These are phyloP conservation scores for Penicillium frequentans DNA, from an alignment of 2,329 filamentous ascomycete species.

Conservation along the genomic window DNA sequence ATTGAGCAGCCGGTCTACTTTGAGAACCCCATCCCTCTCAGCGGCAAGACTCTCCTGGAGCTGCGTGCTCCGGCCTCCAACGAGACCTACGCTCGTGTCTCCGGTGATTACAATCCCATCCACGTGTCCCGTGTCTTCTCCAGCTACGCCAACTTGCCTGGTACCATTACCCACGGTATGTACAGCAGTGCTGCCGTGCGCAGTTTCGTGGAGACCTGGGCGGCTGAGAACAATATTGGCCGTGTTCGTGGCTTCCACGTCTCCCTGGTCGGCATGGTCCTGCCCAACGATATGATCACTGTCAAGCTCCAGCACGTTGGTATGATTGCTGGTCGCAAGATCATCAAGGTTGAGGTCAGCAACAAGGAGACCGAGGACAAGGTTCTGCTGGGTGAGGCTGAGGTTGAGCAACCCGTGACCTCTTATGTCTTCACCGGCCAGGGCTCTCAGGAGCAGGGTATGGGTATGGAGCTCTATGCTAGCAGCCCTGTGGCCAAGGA, in stretches of 20 bases:
- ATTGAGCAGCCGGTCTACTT: slow-evolving; percentile 97
- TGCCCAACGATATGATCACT: slow-evolving; percentile 92
- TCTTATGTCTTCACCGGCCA: slow-evolving; percentile 98
- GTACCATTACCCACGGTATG: slow-evolving; percentile 99
- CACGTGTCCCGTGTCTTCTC: slow-evolving; percentile 97
- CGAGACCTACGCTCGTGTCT: slow-evolving; percentile 96
- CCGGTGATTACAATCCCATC: slow-evolving; percentile 97
- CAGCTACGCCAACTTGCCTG: slow-evolving; percentile 90
- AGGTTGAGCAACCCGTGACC: slow-evolving; percentile 95
- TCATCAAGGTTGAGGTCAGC: slow-evolving; percentile 96
- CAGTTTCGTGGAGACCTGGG: slow-evolving; percentile 96
- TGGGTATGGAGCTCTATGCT: slow-evolving; percentile 98
- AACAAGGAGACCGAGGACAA: slow-evolving; percentile 97
- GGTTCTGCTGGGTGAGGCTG: slow-evolving; percentile 89
- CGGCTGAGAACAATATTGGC: slow-evolving; percentile 96
- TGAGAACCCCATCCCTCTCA: slow-evolving; percentile 94
- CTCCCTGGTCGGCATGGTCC: slow-evolving; percentile 95
- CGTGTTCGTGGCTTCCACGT: slow-evolving; percentile 97
- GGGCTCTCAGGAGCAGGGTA: slow-evolving; percentile 97
- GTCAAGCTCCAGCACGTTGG: slow-evolving; percentile 95
- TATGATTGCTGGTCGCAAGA: slow-evolving; percentile 98
- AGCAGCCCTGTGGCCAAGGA: slow-evolving; percentile 93
- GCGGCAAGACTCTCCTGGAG: slow-evolving; percentile 83
- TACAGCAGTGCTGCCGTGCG: slow-evolving; percentile 97
- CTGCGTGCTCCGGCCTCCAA: slow-evolving; percentile 93